These are phyloP conservation scores for Volvox africanus DNA, from an alignment of 139 green algal genomes.

Conservation along the genomic window DNA sequence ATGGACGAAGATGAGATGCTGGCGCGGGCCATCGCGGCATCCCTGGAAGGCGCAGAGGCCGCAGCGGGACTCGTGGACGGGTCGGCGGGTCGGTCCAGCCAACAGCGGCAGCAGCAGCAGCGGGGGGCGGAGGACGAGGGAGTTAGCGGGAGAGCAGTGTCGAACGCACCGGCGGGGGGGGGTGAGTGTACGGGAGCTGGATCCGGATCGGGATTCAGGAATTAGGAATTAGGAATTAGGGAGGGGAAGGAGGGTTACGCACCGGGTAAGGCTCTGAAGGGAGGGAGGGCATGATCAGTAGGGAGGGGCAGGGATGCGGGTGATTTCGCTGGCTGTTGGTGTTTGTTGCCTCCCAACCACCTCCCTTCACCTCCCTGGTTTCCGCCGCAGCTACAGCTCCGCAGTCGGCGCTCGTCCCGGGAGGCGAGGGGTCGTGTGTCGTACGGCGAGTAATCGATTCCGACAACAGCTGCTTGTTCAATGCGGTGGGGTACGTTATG, in stretches of 20 bases:
- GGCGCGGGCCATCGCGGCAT: conserved; percentile 83
- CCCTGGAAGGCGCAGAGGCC: conserved; percentile 60
- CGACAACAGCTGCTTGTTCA: conserved; percentile 98
- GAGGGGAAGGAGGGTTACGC: too few species aligned
- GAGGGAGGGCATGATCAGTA: too few species aligned
- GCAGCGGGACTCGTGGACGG: background rate
- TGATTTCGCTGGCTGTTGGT: background rate
- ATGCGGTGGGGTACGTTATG: conserved; percentile 90
- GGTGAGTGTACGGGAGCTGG: background rate
- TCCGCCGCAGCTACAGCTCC: conserved; percentile 48
- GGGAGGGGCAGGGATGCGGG: too few species aligned
- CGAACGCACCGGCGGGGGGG: background rate
- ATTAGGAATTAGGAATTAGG: too few species aligned
- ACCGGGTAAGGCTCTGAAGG: too few species aligned
- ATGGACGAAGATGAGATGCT: conserved; percentile 80
- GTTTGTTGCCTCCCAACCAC: background rate
- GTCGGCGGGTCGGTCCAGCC: background rate
- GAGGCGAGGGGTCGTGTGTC: conserved; percentile 80
- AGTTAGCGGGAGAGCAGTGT: background rate
- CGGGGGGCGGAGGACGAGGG: background rate
- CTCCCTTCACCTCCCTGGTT: background rate
- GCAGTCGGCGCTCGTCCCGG: conserved; percentile 54
- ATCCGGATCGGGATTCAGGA: background rate
- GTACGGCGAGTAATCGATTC: conserved; percentile 84
- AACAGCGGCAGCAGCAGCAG: background rate